A percentile compares a stretch with the other conserved stretches of the same genome.
phyloP scores from a whole-genome alignment of 225 moss, liverwort and hornwort species.

The Anthoceros angustus region DNA sequence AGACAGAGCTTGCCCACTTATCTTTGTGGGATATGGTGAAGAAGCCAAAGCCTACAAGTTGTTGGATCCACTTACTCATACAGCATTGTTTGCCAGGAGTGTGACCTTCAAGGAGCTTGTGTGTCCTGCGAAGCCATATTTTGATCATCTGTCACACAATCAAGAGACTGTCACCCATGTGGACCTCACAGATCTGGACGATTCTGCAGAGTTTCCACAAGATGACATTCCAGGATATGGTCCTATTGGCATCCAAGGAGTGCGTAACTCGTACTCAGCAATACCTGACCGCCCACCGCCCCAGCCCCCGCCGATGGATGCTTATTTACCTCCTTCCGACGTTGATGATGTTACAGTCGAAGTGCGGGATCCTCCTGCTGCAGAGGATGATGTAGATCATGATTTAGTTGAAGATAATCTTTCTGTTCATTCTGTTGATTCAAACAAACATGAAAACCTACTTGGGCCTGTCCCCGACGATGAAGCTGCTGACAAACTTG shows the following conservation, averaged over 20 bases:
- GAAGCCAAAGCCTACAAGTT: slow-evolving; percentile 1
- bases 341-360: no score
- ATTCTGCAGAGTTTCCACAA: not conserved
- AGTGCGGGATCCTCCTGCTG: not conserved
- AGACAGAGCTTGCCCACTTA: not conserved
- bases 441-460: not conserved
- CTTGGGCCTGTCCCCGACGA: not conserved
- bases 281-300: not conserved
- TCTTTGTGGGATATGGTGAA: not conserved
- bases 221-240: not conserved
- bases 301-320: not conserved
- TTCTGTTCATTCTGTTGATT: not conserved
- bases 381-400: not conserved
- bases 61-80: not conserved
- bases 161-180: slow-evolving; percentile 1
- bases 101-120: slow-evolving; percentile 3
- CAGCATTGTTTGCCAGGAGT: no score
- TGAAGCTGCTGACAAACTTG: not conserved
- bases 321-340: not conserved
- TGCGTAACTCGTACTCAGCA: not conserved
- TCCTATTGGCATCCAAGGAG: not conserved
- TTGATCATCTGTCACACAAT: not conserved
- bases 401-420: not conserved
- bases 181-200: not conserved
- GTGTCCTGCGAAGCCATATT: not conserved